Evolutionary conservation across 768 basidiomycete species (phyloP).

Genomic region (Mycena leptocephala): DNA sequence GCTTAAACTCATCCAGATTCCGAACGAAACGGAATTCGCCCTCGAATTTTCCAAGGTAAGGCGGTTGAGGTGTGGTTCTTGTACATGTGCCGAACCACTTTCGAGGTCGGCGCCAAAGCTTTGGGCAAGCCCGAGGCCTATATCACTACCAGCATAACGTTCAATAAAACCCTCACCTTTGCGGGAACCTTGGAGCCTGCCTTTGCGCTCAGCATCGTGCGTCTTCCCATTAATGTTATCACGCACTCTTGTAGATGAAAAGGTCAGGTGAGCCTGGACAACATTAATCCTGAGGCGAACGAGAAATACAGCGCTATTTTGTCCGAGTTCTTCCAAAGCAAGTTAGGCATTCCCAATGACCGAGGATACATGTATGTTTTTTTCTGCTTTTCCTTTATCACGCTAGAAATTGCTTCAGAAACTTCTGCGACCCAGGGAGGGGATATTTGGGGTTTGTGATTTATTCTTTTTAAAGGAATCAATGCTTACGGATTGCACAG

Average conservation of each 20-base stretch:
- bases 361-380: constrained; percentile 59
- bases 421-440: constrained; percentile 40
- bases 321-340: constrained; percentile 53
- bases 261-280: constrained; percentile 72
- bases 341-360: constrained; percentile 52
- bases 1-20: constrained; percentile 41
- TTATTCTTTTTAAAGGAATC: neutral
- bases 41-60: constrained; percentile 73
- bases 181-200: constrained; percentile 67
- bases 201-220: constrained; percentile 71
- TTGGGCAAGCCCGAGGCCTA: constrained; percentile 70
- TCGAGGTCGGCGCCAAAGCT: constrained; percentile 67
- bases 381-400: neutral
- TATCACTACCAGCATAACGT: constrained; percentile 69
- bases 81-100: neutral
- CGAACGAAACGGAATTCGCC: constrained; percentile 59
- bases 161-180: constrained; percentile 71
- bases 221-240: constrained; percentile 40
- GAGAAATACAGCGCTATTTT: constrained; percentile 68
- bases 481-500: constrained; percentile 12
- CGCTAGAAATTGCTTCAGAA: constrained; percentile 22
- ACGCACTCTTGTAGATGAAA: constrained; percentile 43
- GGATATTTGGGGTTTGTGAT: constrained; percentile 35
- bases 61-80: no score
- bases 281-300: constrained; percentile 64